phyloP scores from a whole-genome alignment of 768 basidiomycete genomes.

The Pleurotus ostreatus region DNA sequence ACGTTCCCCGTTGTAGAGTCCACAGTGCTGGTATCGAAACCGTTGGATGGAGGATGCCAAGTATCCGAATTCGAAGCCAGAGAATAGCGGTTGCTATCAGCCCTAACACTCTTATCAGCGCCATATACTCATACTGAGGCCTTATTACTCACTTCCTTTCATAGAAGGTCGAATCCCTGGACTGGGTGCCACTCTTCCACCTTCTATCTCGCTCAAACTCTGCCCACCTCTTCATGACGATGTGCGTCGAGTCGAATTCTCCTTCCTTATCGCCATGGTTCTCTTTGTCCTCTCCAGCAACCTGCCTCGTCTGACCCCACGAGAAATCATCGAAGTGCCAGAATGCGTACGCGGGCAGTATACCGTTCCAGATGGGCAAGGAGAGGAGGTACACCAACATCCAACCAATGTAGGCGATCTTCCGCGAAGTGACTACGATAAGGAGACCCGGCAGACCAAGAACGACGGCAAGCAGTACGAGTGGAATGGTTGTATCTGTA shows the following conservation, averaged over 20 bases:
- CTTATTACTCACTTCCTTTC: slow-evolving; percentile 67
- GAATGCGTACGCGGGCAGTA: slow-evolving; percentile 94
- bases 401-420: slow-evolving; percentile 94
- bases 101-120: slow-evolving; percentile 16
- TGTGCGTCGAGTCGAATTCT: slow-evolving; percentile 93
- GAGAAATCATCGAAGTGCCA: slow-evolving; percentile 99
- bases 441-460: slow-evolving; percentile 94
- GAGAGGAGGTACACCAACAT: slow-evolving; percentile 93
- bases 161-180: slow-evolving; percentile 71
- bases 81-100: slow-evolving; percentile 61
- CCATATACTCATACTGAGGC: not conserved
- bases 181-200: slow-evolving; percentile 86
- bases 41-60: slow-evolving; percentile 50
- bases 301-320: slow-evolving; percentile 91
- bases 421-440: slow-evolving; percentile 94
- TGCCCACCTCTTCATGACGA: slow-evolving; percentile 99
- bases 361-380: slow-evolving; percentile 95
- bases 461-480: slow-evolving; percentile 89
- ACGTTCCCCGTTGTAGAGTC: slow-evolving; percentile 46
- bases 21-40: slow-evolving; percentile 54
- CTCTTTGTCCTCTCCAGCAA: slow-evolving; percentile 67
- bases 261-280: slow-evolving; percentile 88
- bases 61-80: slow-evolving; percentile 74
- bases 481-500: slow-evolving; percentile 79
- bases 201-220: slow-evolving; percentile 96